These are phyloP conservation scores for Tardiomyces depauwii DNA, from an alignment of 1,139 yeast species.

Conservation along the genomic window DNA sequence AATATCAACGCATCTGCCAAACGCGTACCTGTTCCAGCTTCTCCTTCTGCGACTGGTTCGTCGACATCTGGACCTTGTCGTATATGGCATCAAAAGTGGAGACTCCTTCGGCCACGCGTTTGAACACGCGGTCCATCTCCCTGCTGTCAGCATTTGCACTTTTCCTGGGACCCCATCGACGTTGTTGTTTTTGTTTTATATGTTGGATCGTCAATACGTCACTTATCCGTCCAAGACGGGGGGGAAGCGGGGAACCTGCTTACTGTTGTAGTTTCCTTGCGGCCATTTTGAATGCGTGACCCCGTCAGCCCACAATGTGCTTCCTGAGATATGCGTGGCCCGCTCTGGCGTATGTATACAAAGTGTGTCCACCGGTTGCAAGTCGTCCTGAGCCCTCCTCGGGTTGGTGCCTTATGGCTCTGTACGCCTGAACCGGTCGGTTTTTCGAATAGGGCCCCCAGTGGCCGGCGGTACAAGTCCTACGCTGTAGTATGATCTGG, in stretches of 20 bases:
- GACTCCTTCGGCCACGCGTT: conserved; percentile 91
- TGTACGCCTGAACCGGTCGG: too few species aligned
- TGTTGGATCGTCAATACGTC: too few species aligned
- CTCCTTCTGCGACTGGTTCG: conserved; percentile 84
- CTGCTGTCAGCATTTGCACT: background rate
- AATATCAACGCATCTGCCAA: conserved; percentile 8
- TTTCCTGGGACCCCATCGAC: too few species aligned
- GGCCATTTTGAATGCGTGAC: conserved; percentile 34
- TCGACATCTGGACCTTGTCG: conserved; percentile 74
- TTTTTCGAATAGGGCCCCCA: too few species aligned
- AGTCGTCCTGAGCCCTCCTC: too few species aligned
- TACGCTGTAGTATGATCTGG: too few species aligned
- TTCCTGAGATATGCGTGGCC: too few species aligned
- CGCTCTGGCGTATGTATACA: too few species aligned
- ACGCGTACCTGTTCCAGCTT: conserved; percentile 55
- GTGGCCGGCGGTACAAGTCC: too few species aligned
- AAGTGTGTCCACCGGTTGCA: too few species aligned
- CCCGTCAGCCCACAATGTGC: background rate
- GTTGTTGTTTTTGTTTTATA: too few species aligned
- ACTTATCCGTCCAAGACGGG: background rate
- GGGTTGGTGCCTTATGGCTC: too few species aligned
- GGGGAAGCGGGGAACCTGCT: conserved; percentile 1
- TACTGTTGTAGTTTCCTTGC: conserved; percentile 56
- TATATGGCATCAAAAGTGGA: conserved; percentile 77
- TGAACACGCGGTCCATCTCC: conserved; percentile 93